Base-by-base conservation (phyloP, 148 eudicot species). In the Linanthus parryae region DNA sequence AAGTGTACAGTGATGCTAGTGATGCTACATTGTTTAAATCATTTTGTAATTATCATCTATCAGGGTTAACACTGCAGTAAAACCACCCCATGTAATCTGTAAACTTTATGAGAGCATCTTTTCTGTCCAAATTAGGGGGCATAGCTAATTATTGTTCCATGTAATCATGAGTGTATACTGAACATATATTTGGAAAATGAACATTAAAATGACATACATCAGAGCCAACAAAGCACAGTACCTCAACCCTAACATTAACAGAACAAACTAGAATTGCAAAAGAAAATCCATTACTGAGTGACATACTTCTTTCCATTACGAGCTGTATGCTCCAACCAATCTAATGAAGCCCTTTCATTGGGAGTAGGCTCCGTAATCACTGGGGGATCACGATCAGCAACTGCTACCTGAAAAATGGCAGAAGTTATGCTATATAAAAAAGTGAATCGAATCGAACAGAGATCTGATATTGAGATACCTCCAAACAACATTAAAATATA, bases 301-400 rank as follows among this genome's bases (percentile, higher is more conserved):
- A 58, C 59, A 27, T 69, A 84, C 98, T 69, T 82, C 70, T 85
- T 92, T 46, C 96, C 91, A 54, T 70, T 68, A 42, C 77, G 77
- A 69, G 83, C 54, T 13, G 68, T 72, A 72, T 92, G 87, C 72
- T 92, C 94, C 46, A 70, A 65, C 98, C 98, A 92, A 40, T 72
- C 82, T 12, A 79, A 85, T 27, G 79, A 59, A 65, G 70, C 52
- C 48, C 74, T 72, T 39, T 51, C 71, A 18, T 57, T 51, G 43
- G 52, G 67, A 46, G 62, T 67, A 53, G 82, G 56, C 65, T 69
- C 66, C 45, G 48, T 46, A 59, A n/a, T n/a, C n/a, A n/a, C n/a
- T n/a, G n/a, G n/a, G n/a, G n/a, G n/a, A n/a, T n/a, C n/a, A n/a
- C n/a, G n/a, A n/a, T n/a, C n/a, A n/a, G n/a, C n/a, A n/a, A 61